Percentiles rank a stretch among this genome's conserved stretches.
These are phyloP conservation scores for Pyrus bretschneideri DNA, from an alignment of 306 rosid genomes.

Conservation along the genomic window DNA sequence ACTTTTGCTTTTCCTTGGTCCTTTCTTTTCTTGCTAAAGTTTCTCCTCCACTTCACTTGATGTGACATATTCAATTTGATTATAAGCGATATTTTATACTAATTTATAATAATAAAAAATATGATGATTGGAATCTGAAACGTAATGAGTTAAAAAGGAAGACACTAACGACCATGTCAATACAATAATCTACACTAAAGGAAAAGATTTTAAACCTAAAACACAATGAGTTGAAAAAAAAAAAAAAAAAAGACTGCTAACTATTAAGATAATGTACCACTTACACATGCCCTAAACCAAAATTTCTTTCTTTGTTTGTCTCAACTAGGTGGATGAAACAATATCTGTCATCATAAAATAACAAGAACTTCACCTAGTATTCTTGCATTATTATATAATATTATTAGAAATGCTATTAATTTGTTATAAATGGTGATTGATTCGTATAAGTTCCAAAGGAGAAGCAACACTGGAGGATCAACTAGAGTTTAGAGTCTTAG, in stretches of 20 bases:
- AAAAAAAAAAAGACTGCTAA: no score
- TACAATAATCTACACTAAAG: not conserved
- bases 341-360: no score
- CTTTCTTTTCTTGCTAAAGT: not conserved
- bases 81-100: no score
- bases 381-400: no score
- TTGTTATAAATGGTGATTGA: not conserved
- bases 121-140: fast-evolving
- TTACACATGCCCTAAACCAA: no score
- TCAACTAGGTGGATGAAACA: not conserved
- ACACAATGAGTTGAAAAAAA: no score
- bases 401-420: not conserved
- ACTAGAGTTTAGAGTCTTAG: not conserved
- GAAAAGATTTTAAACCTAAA: not conserved
- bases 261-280: not conserved
- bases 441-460: not conserved
- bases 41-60: not conserved
- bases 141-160: no score
- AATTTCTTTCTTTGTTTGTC: no score
- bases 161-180: fast-evolving
- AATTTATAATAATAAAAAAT: no score
- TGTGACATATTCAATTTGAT: no score
- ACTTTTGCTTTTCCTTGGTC: not conserved
- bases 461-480: not conserved
- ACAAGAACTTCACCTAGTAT: no score